Evolutionary conservation across 169 alveolate genomes (phyloP).

Genomic region (Cryptosporidium bovis): DNA sequence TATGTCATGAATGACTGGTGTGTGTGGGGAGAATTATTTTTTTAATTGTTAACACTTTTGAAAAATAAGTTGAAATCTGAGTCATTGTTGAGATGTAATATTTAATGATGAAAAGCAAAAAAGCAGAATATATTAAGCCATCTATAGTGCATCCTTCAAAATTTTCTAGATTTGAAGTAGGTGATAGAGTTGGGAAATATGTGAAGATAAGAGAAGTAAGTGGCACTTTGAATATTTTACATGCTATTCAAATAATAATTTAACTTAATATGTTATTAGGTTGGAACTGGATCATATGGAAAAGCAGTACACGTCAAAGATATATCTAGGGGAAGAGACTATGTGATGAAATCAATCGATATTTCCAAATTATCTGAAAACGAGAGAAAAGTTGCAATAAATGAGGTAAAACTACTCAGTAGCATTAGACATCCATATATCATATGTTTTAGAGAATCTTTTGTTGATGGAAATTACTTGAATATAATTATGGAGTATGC

Average conservation of each 20-base stretch:
- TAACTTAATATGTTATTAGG: not conserved
- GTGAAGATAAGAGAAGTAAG: slow-evolving; percentile 62
- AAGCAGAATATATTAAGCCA: slow-evolving; percentile 7
- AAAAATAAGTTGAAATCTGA: not conserved
- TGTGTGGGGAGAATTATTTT: slow-evolving; percentile 25
- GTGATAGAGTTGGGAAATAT: slow-evolving; percentile 59
- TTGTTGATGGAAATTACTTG: slow-evolving; percentile 86
- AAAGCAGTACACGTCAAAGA: slow-evolving; percentile 66
- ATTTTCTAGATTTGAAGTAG: slow-evolving; percentile 33
- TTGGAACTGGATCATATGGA: slow-evolving; percentile 74
- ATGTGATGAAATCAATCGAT: slow-evolving; percentile 82
- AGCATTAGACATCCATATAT: slow-evolving; percentile 85
- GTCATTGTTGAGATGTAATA: not conserved
- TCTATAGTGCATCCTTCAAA: not conserved
- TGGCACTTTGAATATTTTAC: not conserved
- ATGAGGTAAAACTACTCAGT: slow-evolving; percentile 85
- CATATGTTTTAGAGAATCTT: slow-evolving; percentile 88
- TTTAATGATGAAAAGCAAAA: slow-evolving; percentile 23
- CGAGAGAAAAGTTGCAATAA: slow-evolving; percentile 85
- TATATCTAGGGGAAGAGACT: slow-evolving; percentile 74
- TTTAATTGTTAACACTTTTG: not conserved
- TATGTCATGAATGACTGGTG: slow-evolving; percentile 8
- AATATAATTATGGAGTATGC: slow-evolving; percentile 92
- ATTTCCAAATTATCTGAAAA: slow-evolving; percentile 77
- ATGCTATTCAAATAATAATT: not conserved